phyloP scores from a whole-genome alignment of 768 basidiomycete species.

The Pleurotus citrinopileatus region DNA sequence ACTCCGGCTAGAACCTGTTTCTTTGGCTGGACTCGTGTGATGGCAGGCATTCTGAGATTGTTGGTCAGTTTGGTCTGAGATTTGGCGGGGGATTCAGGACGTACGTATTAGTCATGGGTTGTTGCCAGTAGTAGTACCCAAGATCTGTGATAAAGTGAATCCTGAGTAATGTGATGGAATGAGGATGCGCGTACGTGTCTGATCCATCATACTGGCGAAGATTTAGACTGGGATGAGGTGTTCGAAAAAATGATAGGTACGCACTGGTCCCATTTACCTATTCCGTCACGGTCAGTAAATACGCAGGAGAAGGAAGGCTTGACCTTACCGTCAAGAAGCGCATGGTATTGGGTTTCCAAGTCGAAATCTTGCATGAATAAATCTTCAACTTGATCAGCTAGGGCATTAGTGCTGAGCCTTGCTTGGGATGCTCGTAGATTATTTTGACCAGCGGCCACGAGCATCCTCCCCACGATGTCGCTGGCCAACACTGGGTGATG shows the following conservation, averaged over 20 bases:
- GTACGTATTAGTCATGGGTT: conserved; percentile 62
- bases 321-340: conserved; percentile 46
- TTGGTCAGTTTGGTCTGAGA: not conserved
- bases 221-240: not conserved
- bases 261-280: conserved; percentile 66
- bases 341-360: conserved; percentile 59
- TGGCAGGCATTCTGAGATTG: conserved; percentile 43
- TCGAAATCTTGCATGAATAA: conserved; percentile 63
- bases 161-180: not conserved
- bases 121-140: conserved; percentile 71
- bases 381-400: conserved; percentile 51
- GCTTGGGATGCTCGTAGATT: conserved; percentile 64
- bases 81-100: conserved; percentile 13
- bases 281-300: not conserved
- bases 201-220: conserved; percentile 59
- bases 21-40: conserved; percentile 48
- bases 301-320: not conserved
- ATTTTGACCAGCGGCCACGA: conserved; percentile 57
- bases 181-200: conserved; percentile 43
- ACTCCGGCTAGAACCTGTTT: conserved; percentile 60
- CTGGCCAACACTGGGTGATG: conserved; percentile 63
- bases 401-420: conserved; percentile 54
- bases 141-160: conserved; percentile 31
- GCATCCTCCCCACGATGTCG: conserved; percentile 53
- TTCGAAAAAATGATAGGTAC: conserved; percentile 16